Evolutionary conservation across 176 grass and related monocot species (phyloP).

Genomic region (Stipa capillata): DNA sequence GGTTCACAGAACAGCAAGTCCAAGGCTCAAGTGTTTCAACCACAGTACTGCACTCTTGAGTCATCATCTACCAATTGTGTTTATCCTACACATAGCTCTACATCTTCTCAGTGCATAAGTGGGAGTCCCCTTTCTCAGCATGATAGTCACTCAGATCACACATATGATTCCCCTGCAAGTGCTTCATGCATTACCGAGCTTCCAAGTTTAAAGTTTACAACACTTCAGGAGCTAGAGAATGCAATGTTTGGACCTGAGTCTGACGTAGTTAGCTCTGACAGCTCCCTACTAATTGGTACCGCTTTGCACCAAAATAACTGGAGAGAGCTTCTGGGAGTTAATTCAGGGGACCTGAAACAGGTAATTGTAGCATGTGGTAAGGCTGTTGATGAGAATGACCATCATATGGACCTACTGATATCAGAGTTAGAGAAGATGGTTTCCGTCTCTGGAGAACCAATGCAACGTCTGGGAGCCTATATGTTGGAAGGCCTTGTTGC

Average conservation of each 20-base stretch:
- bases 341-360: slow-evolving; percentile 56
- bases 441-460: slow-evolving; percentile 58
- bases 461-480: slow-evolving; percentile 75
- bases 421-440: slow-evolving; percentile 64
- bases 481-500: slow-evolving; percentile 78
- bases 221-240: slow-evolving; percentile 61
- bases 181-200: slow-evolving; percentile 74
- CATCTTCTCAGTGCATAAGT: slow-evolving; percentile 41
- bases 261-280: slow-evolving; percentile 34
- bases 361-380: slow-evolving; percentile 62
- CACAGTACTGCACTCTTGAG: slow-evolving; percentile 66
- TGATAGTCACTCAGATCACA: slow-evolving; percentile 47
- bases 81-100: slow-evolving; percentile 42
- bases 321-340: slow-evolving; percentile 64
- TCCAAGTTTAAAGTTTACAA: slow-evolving; percentile 38
- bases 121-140: slow-evolving; percentile 62
- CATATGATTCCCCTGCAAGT: slow-evolving; percentile 65
- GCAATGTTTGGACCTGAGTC: slow-evolving; percentile 68
- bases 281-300: slow-evolving; percentile 11
- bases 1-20: slow-evolving; percentile 7
- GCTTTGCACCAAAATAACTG: slow-evolving; percentile 46
- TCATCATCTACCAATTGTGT: slow-evolving; percentile 38
- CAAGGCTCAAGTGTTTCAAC: slow-evolving; percentile 17
- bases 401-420: slow-evolving; percentile 29
- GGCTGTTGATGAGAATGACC: slow-evolving; percentile 56